Percentiles rank a stretch among this genome's conserved stretches.
These are phyloP conservation scores for Apiospora malaysiana DNA, from an alignment of 2,329 filamentous ascomycete species.

Conservation along the genomic window DNA sequence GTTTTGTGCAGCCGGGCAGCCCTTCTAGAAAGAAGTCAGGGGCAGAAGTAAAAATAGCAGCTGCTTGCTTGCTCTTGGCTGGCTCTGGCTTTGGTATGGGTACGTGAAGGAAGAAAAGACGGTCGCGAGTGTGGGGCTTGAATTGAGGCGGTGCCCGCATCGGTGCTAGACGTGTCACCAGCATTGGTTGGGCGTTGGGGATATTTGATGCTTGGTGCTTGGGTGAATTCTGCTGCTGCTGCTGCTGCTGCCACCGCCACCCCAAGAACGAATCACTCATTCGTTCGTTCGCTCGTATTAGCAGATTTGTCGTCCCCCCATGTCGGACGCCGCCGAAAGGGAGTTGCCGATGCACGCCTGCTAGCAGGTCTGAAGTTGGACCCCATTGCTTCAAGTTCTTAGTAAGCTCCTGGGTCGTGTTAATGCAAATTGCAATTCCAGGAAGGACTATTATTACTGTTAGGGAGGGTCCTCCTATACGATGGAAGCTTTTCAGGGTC, in stretches of 20 bases:
- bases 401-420: background rate
- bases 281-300: slow-evolving; percentile 1
- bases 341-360: background rate
- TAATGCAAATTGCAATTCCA: background rate
- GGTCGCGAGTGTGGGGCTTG: background rate
- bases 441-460: background rate
- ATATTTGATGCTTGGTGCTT: background rate
- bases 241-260: background rate
- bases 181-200: too few species aligned
- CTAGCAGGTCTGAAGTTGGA: background rate
- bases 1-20: background rate
- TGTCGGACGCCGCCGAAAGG: background rate
- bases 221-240: too few species aligned
- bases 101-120: background rate
- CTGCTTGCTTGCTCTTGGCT: too few species aligned
- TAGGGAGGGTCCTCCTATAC: background rate
- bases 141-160: background rate
- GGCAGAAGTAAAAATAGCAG: slow-evolving; percentile 16
- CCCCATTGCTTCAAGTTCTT: slow-evolving; percentile 4
- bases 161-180: background rate
- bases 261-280: background rate
- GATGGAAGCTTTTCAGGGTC: background rate
- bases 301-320: slow-evolving; percentile 1
- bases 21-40: slow-evolving; percentile 13
- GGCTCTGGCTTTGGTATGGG: too few species aligned